Conservation (phyloP, 2,329 filamentous ascomycete genomes). For the Atkinsonella hypoxylon region DNA sequence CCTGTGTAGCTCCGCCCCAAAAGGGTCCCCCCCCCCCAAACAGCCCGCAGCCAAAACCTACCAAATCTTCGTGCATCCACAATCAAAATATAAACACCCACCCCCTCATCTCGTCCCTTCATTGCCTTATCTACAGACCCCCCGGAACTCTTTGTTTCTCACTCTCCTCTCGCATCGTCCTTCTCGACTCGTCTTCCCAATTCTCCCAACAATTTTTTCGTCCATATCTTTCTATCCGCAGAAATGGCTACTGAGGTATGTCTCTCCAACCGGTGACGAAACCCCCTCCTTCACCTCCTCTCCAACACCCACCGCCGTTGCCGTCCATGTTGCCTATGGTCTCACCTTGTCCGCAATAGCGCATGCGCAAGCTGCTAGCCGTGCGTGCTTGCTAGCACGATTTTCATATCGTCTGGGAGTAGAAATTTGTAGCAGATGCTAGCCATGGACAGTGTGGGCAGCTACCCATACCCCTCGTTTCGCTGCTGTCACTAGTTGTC, state of each 20-base stretch:
- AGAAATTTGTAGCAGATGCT: background rate
- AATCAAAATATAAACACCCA: constrained; percentile 21
- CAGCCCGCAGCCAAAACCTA: constrained; percentile 4
- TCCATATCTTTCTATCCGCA: constrained; percentile 6
- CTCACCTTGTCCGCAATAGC: background rate
- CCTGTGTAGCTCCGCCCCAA: background rate
- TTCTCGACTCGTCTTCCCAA: constrained; percentile 7
- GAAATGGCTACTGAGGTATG: constrained; percentile 25
- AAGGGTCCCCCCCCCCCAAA: background rate
- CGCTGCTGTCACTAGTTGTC: constrained; percentile 5
- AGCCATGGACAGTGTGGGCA: background rate
- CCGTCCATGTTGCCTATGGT: constrained; percentile 1
- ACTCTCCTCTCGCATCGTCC: constrained; percentile 11
- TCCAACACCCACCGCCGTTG: constrained; percentile 3
- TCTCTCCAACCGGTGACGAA: constrained; percentile 1
- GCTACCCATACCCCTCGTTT: constrained; percentile 2
- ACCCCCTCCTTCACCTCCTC: constrained; percentile 6
- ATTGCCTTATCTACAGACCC: constrained; percentile 11
- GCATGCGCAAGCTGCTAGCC: background rate
- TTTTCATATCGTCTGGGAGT: background rate
- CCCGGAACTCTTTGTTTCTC: constrained; percentile 12
- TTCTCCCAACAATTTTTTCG: background rate
- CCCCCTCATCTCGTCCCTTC: constrained; percentile 16
- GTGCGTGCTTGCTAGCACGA: background rate
- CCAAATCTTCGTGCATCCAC: constrained; percentile 13